Conservation (phyloP, 768 basidiomycete genomes). For the Naganishia vaughanmartiniae region DNA sequence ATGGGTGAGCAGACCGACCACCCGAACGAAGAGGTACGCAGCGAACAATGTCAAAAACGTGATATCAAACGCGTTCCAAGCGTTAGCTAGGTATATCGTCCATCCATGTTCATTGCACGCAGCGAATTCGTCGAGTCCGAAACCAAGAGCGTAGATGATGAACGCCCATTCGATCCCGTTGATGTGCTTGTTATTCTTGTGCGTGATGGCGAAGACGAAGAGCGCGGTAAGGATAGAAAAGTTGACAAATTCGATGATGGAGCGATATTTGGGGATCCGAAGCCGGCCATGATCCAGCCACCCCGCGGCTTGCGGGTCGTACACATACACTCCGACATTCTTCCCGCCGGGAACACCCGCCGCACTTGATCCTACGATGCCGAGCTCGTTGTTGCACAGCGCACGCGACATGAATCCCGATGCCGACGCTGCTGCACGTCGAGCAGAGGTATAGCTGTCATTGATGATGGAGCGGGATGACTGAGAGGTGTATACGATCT, state of each 20-base stretch:
- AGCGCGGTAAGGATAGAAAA: slow-evolving; percentile 66
- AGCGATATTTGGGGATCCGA: slow-evolving; percentile 68
- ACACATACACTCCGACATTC: slow-evolving; percentile 58
- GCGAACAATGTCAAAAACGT: slow-evolving; percentile 58
- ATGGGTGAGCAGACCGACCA: slow-evolving; percentile 49
- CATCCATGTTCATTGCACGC: slow-evolving; percentile 82
- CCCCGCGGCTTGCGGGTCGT: slow-evolving; percentile 48
- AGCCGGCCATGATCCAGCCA: slow-evolving; percentile 79
- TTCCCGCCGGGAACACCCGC: slow-evolving; percentile 61
- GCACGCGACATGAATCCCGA: slow-evolving; percentile 27
- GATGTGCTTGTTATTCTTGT: slow-evolving; percentile 58
- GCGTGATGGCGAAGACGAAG: slow-evolving; percentile 67
- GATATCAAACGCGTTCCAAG: slow-evolving; percentile 80
- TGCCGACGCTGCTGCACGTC: slow-evolving; percentile 14
- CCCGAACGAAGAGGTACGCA: slow-evolving; percentile 44
- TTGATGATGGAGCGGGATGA: slow-evolving; percentile 71
- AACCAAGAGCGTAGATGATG: slow-evolving; percentile 71
- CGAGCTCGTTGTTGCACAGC: slow-evolving; percentile 54
- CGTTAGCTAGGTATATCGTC: slow-evolving; percentile 59
- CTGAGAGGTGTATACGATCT: slow-evolving; percentile 54
- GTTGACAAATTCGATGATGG: slow-evolving; percentile 65
- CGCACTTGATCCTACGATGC: slow-evolving; percentile 61
- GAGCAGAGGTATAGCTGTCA: slow-evolving; percentile 72
- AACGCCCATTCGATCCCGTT: slow-evolving; percentile 70
- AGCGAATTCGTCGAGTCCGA: slow-evolving; percentile 82